Evolutionary conservation across 2,329 filamentous ascomycete genomes (phyloP).

Genomic region (Exophiala viscosa): DNA sequence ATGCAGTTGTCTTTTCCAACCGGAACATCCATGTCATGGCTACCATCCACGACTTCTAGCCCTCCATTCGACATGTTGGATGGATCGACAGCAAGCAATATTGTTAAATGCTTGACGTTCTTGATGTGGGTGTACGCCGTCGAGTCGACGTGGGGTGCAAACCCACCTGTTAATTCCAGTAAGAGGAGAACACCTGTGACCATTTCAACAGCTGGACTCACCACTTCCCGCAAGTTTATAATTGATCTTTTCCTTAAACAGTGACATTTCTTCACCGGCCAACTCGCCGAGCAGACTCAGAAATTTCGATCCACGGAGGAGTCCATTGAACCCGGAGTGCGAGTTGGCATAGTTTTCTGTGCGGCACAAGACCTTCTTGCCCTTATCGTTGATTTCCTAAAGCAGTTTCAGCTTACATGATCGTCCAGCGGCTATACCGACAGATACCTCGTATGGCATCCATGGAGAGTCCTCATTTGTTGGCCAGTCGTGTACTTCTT

Average conservation of each 20-base stretch:
- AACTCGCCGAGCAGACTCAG: slow-evolving; percentile 34
- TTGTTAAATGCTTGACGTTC: slow-evolving; percentile 40
- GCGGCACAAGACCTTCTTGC: slow-evolving; percentile 33
- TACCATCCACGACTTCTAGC: slow-evolving; percentile 40
- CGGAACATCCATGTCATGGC: slow-evolving; percentile 36
- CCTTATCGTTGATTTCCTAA: slow-evolving; percentile 33
- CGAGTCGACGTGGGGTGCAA: slow-evolving; percentile 41
- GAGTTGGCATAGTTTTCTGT: slow-evolving; percentile 36
- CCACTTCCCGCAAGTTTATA: slow-evolving; percentile 42
- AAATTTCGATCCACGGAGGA: slow-evolving; percentile 36
- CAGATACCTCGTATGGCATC: slow-evolving; percentile 11
- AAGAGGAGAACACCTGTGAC: no score
- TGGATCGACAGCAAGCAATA: slow-evolving; percentile 39
- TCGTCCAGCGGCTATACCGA: background rate
- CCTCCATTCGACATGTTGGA: slow-evolving; percentile 38
- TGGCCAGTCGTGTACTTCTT: slow-evolving; percentile 37
- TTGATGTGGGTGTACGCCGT: slow-evolving; percentile 43
- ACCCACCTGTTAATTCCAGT: slow-evolving; percentile 31
- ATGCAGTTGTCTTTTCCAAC: slow-evolving; percentile 37
- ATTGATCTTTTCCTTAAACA: slow-evolving; percentile 46
- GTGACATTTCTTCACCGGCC: slow-evolving; percentile 38
- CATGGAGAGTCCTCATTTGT: slow-evolving; percentile 3
- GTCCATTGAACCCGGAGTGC: slow-evolving; percentile 34
- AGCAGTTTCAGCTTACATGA: slow-evolving; percentile 21
- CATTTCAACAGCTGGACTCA: background rate